Conservation (phyloP, 225 moss, liverwort and hornwort species). For the Pleurozium schreberi region DNA sequence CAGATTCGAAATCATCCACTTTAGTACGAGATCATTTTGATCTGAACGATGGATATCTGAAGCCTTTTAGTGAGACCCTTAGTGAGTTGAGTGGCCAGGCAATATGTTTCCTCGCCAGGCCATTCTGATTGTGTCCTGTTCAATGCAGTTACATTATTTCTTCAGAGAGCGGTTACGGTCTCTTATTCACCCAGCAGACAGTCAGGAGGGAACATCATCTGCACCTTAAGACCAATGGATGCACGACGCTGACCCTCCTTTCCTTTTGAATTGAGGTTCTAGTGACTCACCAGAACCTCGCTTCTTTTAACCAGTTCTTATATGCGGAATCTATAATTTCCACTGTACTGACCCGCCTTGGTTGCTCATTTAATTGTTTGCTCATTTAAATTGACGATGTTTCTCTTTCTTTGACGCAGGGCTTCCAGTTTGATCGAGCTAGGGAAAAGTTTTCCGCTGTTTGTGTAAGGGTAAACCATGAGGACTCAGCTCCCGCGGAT, state of each 20-base stretch:
- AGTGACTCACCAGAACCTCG: background rate
- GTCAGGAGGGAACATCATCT: constrained; percentile 23
- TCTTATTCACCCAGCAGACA: constrained; percentile 22
- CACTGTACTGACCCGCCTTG: background rate
- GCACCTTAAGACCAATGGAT: constrained; percentile 26
- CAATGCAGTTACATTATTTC: constrained; percentile 50
- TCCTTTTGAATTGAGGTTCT: background rate
- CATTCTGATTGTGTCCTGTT: constrained; percentile 40
- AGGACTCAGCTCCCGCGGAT: background rate
- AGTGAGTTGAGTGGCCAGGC: constrained; percentile 18
- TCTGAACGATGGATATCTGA: background rate
- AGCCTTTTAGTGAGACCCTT: background rate
- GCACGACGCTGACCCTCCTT: constrained; percentile 21
- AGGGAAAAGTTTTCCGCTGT: constrained; percentile 59
- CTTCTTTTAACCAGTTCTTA: background rate
- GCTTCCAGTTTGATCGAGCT: constrained; percentile 68
- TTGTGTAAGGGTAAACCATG: constrained; percentile 19
- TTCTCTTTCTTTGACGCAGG: constrained; percentile 33
- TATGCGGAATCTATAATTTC: background rate
- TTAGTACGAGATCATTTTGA: background rate
- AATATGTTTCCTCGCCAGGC: constrained; percentile 12
- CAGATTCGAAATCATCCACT: background rate
- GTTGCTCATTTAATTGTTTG: background rate
- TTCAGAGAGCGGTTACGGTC: constrained; percentile 47
- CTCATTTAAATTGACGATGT: background rate